These are phyloP conservation scores for Vanderwaltozyma polyspora DNA, from an alignment of 805 yeast species.

Conservation along the genomic window DNA sequence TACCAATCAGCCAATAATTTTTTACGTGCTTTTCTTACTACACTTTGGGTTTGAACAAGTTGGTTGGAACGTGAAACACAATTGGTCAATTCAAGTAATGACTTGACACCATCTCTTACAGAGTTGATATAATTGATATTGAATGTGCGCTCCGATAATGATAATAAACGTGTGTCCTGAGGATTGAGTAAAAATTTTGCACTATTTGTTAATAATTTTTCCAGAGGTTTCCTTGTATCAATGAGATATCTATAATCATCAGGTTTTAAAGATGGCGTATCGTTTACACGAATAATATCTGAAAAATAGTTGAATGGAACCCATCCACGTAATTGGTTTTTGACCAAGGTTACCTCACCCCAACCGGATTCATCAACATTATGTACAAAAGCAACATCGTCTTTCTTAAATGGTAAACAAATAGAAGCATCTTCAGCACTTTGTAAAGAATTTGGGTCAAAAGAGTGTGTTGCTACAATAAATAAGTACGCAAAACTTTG, in stretches of 20 bases:
- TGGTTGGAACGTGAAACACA: slow-evolving; percentile 67
- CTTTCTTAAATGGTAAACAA: slow-evolving; percentile 59
- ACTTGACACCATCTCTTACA: slow-evolving; percentile 63
- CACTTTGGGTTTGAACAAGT: slow-evolving; percentile 50
- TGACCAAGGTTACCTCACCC: slow-evolving; percentile 73
- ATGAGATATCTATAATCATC: slow-evolving; percentile 3
- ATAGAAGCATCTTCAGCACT: slow-evolving; percentile 57
- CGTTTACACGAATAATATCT: slow-evolving; percentile 23
- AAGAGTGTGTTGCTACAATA: slow-evolving; percentile 46
- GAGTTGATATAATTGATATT: slow-evolving; percentile 48
- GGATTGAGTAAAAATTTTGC: slow-evolving; percentile 61
- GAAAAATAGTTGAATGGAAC: slow-evolving; percentile 74
- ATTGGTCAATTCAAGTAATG: slow-evolving; percentile 51
- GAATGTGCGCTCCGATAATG: slow-evolving; percentile 35
- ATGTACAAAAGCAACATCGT: slow-evolving; percentile 68
- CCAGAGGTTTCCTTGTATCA: slow-evolving; percentile 40
- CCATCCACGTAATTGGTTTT: slow-evolving; percentile 63
- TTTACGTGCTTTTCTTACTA: slow-evolving; percentile 55
- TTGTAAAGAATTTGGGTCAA: slow-evolving; percentile 48
- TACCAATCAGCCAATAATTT: slow-evolving; percentile 72
- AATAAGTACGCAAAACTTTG: slow-evolving; percentile 40
- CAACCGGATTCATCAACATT: slow-evolving; percentile 74
- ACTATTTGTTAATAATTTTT: slow-evolving; percentile 45
- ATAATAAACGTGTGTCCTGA: slow-evolving; percentile 34
- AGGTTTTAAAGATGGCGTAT: not conserved